Evolutionary conservation across 2,329 filamentous ascomycete species (phyloP), one percentile per base, ranked within the genome.

Genomic region (Venturia carpophila): DNA sequence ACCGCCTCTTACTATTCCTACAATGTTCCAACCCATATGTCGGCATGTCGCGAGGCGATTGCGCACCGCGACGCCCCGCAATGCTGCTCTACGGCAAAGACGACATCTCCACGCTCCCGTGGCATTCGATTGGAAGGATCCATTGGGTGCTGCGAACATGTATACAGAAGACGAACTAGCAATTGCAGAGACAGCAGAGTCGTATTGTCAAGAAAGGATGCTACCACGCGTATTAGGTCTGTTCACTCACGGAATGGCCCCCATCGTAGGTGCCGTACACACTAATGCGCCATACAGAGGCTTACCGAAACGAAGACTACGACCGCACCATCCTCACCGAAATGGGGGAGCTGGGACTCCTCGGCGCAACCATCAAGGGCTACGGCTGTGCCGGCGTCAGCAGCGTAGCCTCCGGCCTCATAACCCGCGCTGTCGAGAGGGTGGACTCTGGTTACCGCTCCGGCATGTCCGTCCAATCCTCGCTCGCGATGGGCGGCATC

Each of bases 381-480:
- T 94, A 96, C 72, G 92, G 86, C 39, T 96, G 92, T 75, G 92
- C 92, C 5, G 92, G 92, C 64, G 89, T 90, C 34, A 93, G 90
- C 68, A 92, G 88, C 64, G 91, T 96, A 58, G 92, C 92, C 10
- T 89, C 88, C n/a, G 92, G 91, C 27, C 79, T 96, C 68, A 96
- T 96, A 75, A 95, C 91, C 24, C 86, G 91, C 73, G 92, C 92
- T 68, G 91, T 96, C 21, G 92, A 96, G 77, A 85, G 91, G 66
- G 90, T 96, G 37, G 92, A 96, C 74, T 94, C 90, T 67, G 92
- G 92, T 61, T 96, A 96, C 77, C 85, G 92, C 66, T 95, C 91
- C 61, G 92, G 90, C 69, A 95, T 96, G 88, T 95, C 91, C 7
- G 92, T 96, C 24, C 92, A 96, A 75, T 93, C 90, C 67, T 94